Conservation (phyloP, 116 monocot species). For the Trichopus zeylanicus region DNA sequence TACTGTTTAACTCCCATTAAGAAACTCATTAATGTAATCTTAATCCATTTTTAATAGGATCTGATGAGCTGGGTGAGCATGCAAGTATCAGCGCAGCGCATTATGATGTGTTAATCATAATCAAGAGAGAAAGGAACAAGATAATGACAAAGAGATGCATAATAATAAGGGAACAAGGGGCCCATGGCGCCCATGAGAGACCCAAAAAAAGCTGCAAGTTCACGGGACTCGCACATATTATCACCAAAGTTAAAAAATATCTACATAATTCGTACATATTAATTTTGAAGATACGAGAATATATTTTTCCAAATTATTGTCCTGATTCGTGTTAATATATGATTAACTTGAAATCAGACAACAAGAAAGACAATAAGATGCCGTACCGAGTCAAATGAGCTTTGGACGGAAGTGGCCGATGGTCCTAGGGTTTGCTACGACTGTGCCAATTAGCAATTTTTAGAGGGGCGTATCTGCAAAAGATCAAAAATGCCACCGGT, state of each 20-base stretch:
- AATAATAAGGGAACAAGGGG: not conserved
- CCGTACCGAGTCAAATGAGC: not conserved
- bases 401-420: no score
- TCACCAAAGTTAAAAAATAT: not conserved
- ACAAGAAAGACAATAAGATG: not conserved
- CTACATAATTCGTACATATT: not conserved
- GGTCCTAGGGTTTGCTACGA: no score
- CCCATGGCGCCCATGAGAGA: not conserved
- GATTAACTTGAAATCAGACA: not conserved
- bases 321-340: not conserved
- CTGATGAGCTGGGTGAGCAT: constrained; percentile 3
- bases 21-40: no score
- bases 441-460: no score
- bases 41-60: not conserved
- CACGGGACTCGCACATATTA: not conserved
- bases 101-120: not conserved
- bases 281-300: no score
- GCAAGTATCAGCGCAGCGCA: not conserved
- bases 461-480: no score
- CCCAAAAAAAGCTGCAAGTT: constrained; percentile 2
- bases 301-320: no score
- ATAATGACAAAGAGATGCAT: not conserved
- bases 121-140: not conserved
- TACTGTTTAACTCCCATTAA: no score
- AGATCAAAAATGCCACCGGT: no score